Evolutionary conservation across 371 early-diverging fungal genomes (phyloP).

Genomic region (Dinochytrium kinnereticum): DNA sequence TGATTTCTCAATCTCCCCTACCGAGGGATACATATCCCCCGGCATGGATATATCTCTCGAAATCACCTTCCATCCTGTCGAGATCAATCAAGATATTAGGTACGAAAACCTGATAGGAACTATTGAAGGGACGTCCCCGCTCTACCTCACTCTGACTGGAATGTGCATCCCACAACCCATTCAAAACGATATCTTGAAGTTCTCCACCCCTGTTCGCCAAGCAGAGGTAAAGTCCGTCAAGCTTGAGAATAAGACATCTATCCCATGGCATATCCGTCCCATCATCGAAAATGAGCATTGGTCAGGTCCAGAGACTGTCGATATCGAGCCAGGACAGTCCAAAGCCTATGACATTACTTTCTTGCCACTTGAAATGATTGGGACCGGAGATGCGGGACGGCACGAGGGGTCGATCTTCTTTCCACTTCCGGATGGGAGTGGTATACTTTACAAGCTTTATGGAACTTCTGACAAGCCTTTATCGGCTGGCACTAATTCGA

Average conservation of each 20-base stretch:
- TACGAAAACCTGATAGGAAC: constrained; percentile 53
- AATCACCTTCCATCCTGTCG: constrained; percentile 59
- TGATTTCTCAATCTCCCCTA: constrained; percentile 58
- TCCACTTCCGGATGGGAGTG: constrained; percentile 62
- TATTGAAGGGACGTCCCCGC: constrained; percentile 48
- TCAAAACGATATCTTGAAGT: constrained; percentile 56
- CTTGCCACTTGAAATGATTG: constrained; percentile 50
- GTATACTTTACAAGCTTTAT: constrained; percentile 56
- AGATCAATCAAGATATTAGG: constrained; percentile 57
- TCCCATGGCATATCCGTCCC: constrained; percentile 56
- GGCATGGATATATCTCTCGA: constrained; percentile 61
- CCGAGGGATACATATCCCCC: constrained; percentile 63
- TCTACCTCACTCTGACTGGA: constrained; percentile 57
- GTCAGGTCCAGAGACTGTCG: constrained; percentile 53
- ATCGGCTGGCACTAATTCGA: constrained; percentile 46
- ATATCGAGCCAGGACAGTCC: constrained; percentile 55
- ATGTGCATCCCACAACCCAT: constrained; percentile 55
- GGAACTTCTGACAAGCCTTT: constrained; percentile 59
- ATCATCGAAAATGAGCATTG: constrained; percentile 61
- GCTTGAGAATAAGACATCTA: constrained; percentile 50
- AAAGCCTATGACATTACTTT: constrained; percentile 57
- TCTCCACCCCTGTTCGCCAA: constrained; percentile 54
- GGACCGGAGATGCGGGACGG: constrained; percentile 54
- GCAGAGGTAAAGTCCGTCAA: constrained; percentile 53
- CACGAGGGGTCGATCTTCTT: constrained; percentile 64